These are phyloP conservation scores for Miscanthus lutarioriparius DNA, from an alignment of 176 grass and related monocot species.

Conservation along the genomic window DNA sequence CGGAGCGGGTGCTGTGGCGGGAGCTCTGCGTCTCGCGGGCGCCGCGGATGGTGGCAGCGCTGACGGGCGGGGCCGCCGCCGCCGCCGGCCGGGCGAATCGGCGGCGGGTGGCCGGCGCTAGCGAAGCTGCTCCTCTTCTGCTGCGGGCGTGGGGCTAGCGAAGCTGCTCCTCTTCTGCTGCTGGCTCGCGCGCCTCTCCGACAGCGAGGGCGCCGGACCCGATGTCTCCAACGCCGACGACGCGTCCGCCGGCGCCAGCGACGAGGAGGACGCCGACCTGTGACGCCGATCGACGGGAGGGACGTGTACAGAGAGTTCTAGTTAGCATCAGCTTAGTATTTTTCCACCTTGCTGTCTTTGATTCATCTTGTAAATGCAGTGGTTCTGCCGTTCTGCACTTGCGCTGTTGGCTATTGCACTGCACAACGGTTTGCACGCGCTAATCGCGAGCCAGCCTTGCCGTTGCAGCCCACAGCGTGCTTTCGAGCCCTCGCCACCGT, in stretches of 20 bases:
- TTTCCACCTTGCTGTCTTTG: neutral
- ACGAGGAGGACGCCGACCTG: conserved; percentile 15
- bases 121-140: no score
- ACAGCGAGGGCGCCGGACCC: conserved; percentile 10
- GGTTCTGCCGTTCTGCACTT: no score
- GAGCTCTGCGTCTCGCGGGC: no score
- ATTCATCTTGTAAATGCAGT: neutral
- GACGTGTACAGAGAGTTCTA: neutral
- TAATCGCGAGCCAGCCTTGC: neutral
- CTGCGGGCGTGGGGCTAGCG: no score
- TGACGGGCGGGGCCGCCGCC: no score
- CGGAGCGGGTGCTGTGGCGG: no score
- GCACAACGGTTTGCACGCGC: no score
- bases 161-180: no score
- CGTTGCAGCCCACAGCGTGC: neutral
- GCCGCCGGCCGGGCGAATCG: no score
- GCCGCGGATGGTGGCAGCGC: no score
- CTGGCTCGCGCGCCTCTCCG: conserved; percentile 69
- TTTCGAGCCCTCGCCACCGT: neutral
- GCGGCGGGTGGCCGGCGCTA: no score
- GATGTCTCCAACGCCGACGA: neutral
- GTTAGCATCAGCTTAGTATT: neutral
- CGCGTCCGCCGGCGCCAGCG: neutral
- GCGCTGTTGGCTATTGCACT: no score
- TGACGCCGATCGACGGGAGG: neutral